These are phyloP conservation scores for Exophiala sideris DNA, from an alignment of 2,329 filamentous ascomycete genomes.

Conservation along the genomic window DNA sequence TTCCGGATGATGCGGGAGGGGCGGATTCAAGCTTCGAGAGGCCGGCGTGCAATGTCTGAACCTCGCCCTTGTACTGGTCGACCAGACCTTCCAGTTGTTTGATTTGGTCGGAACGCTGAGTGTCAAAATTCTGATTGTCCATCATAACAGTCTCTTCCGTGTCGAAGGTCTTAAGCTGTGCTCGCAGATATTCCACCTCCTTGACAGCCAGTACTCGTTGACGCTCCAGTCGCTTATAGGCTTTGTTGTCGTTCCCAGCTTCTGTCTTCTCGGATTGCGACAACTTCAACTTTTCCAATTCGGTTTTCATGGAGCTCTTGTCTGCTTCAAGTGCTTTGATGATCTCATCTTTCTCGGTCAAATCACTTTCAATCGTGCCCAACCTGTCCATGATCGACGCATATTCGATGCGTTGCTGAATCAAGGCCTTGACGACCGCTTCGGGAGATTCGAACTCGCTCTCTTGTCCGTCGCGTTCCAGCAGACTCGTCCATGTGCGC, in stretches of 20 bases:
- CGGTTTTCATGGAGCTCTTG: conserved; percentile 59
- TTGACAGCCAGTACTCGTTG: conserved; percentile 83
- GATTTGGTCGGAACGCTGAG: conserved; percentile 64
- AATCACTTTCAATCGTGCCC: conserved; percentile 73
- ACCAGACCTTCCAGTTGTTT: conserved; percentile 80
- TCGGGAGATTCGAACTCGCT: conserved; percentile 84
- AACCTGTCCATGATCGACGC: conserved; percentile 76
- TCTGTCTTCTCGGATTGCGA: conserved; percentile 39
- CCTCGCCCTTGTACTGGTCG: conserved; percentile 78
- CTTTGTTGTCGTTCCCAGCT: conserved; percentile 55
- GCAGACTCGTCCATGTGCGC: conserved; percentile 78
- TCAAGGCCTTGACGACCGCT: conserved; percentile 76
- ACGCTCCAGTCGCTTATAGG: conserved; percentile 72
- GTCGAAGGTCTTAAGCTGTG: conserved; percentile 85
- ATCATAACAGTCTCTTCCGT: conserved; percentile 84
- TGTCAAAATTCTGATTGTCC: conserved; percentile 67
- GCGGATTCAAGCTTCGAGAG: conserved; percentile 62
- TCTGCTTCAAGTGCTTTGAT: conserved; percentile 71
- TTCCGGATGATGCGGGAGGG: conserved; percentile 35
- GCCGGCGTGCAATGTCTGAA: conserved; percentile 70
- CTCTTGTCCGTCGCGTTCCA: conserved; percentile 65
- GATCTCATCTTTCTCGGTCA: conserved; percentile 70
- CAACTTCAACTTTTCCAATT: conserved; percentile 66
- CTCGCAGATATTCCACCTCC: conserved; percentile 89
- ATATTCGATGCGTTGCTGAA: conserved; percentile 76